Base-by-base conservation (phyloP, 495 filamentous ascomycete species). In the Lichenothelia convexa region DNA sequence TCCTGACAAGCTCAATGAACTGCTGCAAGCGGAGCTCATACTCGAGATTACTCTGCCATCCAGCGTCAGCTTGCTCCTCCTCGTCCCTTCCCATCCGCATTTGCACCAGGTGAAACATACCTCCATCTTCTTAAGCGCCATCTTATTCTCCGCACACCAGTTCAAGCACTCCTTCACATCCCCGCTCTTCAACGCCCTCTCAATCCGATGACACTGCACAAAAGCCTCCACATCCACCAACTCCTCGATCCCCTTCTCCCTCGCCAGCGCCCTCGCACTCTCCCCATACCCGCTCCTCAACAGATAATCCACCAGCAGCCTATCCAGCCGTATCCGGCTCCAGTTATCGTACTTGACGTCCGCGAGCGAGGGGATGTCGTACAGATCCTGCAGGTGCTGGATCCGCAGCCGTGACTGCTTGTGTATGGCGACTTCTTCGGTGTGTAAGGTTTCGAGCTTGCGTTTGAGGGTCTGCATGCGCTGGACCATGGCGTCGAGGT, bases 331-430 rank as follows among this genome's bases (percentile, higher is more conserved):
- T 8, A 70, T 63, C 24, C 78, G 67, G 27, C 78, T 80, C 91
- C 91, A 97, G 36, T 70, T 61, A 46, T 94, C 91, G 56, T 95
- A 97, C 45, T 83, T 84, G 38, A 91, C 83, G 58, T 95, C 91
- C 30, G 78, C 78, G 46, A 94, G 58, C 41, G 71, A 85, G 29
- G 78, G 71, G 42, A 95, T 80, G 40, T 66, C 55, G 45, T 86
- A 78, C 11, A 97, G 63, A 38, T 80, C 72, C 37, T 78, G 63
- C 32, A 95, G 57, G 59, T 97, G 86, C 24, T 67, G 59, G 32
- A 93, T 72, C 8, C 89, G 71, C 41, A 80, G 78, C 34, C 68
- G 67, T 7, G 76, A 70, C 46, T 91, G 77, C 8, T 62, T 60
- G 44, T 89, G 76, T 0, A 91, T 63, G 4, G 61, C 62, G 37